A percentile compares a stretch with the other conserved stretches of the same genome.
phyloP scores from a whole-genome alignment of 2,329 filamentous ascomycete species.

The Teratosphaeria pseudoeucalypti region DNA sequence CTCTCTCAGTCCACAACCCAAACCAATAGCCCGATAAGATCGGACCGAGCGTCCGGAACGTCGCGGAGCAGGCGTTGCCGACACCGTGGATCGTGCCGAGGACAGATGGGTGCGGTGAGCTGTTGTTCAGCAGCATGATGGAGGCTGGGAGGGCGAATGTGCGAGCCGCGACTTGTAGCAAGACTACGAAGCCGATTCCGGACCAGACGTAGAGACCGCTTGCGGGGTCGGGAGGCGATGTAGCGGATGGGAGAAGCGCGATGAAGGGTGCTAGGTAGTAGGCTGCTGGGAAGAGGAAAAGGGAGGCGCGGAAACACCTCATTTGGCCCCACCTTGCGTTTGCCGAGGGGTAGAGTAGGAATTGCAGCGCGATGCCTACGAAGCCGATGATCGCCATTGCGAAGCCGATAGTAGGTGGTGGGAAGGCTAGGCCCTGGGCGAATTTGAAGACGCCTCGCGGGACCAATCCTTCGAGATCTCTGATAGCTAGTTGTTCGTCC shows the following conservation, averaged over 20 bases:
- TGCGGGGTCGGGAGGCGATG: conserved; percentile 38
- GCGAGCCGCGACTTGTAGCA: conserved; percentile 60
- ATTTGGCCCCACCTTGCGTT: conserved; percentile 59
- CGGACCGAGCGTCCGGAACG: conserved; percentile 46
- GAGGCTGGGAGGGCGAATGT: conserved; percentile 54
- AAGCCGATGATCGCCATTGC: conserved; percentile 67
- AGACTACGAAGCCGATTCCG: conserved; percentile 52
- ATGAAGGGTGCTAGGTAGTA: conserved; percentile 64
- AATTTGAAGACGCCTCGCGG: conserved; percentile 45
- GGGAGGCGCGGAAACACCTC: conserved; percentile 55
- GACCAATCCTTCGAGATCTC: neutral
- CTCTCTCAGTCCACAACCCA: conserved; percentile 42
- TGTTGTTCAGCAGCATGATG: conserved; percentile 51
- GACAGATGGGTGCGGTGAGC: conserved; percentile 44
- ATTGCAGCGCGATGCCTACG: conserved; percentile 64
- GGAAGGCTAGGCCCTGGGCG: conserved; percentile 64
- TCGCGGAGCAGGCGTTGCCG: conserved; percentile 45
- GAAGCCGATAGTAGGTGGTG: conserved; percentile 59
- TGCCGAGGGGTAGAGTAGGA: conserved; percentile 59
- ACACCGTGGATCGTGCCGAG: conserved; percentile 50
- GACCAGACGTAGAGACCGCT: conserved; percentile 53
- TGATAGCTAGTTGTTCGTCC: conserved; percentile 6
- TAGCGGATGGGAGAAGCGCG: conserved; percentile 51
- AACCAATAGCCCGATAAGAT: conserved; percentile 45
- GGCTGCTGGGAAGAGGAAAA: conserved; percentile 59